These are phyloP conservation scores for Populus hybrid DNA, from an alignment of 441 rosid genomes.

Conservation along the genomic window DNA sequence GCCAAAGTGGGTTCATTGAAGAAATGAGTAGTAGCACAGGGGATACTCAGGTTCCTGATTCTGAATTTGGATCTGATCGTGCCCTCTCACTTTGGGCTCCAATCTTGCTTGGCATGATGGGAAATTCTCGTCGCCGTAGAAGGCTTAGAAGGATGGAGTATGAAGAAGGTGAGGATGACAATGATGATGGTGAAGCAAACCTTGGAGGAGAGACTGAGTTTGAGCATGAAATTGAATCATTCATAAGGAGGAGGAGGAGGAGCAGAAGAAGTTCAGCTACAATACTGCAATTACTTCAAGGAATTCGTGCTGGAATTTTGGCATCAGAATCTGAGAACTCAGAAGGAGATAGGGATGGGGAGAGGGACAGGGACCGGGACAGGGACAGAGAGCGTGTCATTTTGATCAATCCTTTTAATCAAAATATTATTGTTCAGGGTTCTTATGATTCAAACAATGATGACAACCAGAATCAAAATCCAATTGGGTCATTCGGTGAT, in stretches of 20 bases:
- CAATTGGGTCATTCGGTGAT: conserved; percentile 62
- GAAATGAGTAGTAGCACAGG: conserved; percentile 44
- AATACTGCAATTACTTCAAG: conserved; percentile 69
- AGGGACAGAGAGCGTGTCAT: conserved; percentile 54
- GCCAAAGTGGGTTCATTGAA: conserved; percentile 66
- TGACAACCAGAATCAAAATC: conserved; percentile 38
- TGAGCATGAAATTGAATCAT: conserved; percentile 63
- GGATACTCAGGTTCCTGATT: conserved; percentile 48
- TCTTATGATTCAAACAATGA: conserved; percentile 36
- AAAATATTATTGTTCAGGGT: conserved; percentile 60
- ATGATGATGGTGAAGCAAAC: conserved; percentile 32
- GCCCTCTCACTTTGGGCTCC: conserved; percentile 87
- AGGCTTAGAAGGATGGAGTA: conserved; percentile 49
- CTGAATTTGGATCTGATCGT: conserved; percentile 66
- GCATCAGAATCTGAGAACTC: conserved; percentile 56
- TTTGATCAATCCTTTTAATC: conserved; percentile 68
- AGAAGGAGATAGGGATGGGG: conserved; percentile 42
- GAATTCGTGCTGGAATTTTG: conserved; percentile 57
- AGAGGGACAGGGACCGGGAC: conserved; percentile 41
- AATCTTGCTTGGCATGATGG: conserved; percentile 81
- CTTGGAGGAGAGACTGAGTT: conserved; percentile 49
- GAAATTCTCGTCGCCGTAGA: conserved; percentile 50
- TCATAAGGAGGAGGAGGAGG: conserved; percentile 65
- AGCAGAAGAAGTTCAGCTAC: conserved; percentile 73
- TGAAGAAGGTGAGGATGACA: conserved; percentile 54